Conservation (phyloP, 2,329 filamentous ascomycete genomes). For the Ceratocystis cubensis region DNA sequence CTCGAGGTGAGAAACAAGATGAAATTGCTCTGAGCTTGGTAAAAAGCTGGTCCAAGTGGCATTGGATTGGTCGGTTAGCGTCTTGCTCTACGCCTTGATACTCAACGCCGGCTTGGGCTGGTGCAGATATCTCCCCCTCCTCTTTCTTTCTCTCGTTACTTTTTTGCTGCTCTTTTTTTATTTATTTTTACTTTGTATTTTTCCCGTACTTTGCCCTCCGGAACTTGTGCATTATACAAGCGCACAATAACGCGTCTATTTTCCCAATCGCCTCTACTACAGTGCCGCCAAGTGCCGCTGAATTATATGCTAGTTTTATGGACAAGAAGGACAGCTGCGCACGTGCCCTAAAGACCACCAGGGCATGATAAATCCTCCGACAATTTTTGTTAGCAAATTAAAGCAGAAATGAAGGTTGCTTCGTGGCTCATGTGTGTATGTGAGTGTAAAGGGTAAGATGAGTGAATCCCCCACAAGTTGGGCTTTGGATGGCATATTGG, state of each 20-base stretch:
- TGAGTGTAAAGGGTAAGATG: neutral
- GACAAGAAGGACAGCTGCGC: slow-evolving; percentile 1
- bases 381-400: neutral
- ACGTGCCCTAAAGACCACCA: neutral
- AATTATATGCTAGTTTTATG: slow-evolving; percentile 5
- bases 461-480: neutral
- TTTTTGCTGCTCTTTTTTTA: neutral
- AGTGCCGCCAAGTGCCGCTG: slow-evolving; percentile 11
- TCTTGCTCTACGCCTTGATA: neutral
- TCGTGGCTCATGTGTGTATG: neutral
- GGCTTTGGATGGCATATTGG: neutral
- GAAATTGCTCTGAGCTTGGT: neutral
- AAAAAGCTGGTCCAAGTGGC: neutral
- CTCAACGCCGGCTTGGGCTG: neutral
- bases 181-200: neutral
- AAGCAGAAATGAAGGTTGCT: neutral
- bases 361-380: slow-evolving; percentile 10
- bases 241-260: slow-evolving; percentile 3
- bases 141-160: neutral
- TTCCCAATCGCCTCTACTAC: neutral
- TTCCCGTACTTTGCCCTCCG: neutral
- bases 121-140: neutral
- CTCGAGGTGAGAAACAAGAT: neutral
- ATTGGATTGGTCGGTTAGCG: neutral
- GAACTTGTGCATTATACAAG: neutral